A percentile compares a stretch with the other conserved stretches of the same genome.
phyloP scores from a whole-genome alignment of 352 stramenopile species.

The Phytophthora aleatoria region DNA sequence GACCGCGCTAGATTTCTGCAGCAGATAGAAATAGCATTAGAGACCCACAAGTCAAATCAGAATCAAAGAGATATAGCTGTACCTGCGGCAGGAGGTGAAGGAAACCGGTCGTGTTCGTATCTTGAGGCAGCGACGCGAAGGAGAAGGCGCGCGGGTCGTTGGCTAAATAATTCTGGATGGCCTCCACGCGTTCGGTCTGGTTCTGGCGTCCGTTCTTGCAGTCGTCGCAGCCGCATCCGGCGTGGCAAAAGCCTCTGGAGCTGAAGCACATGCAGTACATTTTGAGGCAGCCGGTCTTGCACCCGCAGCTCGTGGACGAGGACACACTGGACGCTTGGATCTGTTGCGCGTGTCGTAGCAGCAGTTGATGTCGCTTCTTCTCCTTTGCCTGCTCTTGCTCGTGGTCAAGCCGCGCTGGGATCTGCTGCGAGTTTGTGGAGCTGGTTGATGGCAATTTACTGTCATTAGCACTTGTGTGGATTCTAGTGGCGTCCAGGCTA shows the following conservation, averaged over 20 bases:
- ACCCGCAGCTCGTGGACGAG: slow-evolving; percentile 79
- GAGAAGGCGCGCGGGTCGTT: slow-evolving; percentile 83
- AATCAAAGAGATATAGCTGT: neutral
- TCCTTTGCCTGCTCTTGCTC: slow-evolving; percentile 45
- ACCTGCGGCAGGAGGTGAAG: slow-evolving; percentile 75
- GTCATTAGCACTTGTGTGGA: neutral
- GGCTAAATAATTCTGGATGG: slow-evolving; percentile 76
- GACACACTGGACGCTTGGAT: slow-evolving; percentile 76
- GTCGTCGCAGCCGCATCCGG: slow-evolving; percentile 67
- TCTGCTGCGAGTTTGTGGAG: slow-evolving; percentile 24
- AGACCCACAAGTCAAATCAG: neutral
- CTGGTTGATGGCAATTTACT: slow-evolving; percentile 7
- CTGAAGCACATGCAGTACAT: slow-evolving; percentile 90
- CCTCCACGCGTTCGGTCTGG: slow-evolving; percentile 67
- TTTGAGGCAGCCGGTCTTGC: slow-evolving; percentile 87
- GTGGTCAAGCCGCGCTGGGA: slow-evolving; percentile 17
- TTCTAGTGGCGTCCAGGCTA: slow-evolving; percentile 23
- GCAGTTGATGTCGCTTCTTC: slow-evolving; percentile 46
- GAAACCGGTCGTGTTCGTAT: slow-evolving; percentile 47
- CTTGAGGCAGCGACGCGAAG: slow-evolving; percentile 46
- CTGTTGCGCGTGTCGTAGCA: slow-evolving; percentile 65
- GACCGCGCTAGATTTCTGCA: slow-evolving; percentile 69
- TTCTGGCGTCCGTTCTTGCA: slow-evolving; percentile 73
- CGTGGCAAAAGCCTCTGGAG: slow-evolving; percentile 79
- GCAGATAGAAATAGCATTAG: slow-evolving; percentile 9